phyloP scores from a whole-genome alignment of 1,139 yeast species.

The Debaryomyces fabryi region DNA sequence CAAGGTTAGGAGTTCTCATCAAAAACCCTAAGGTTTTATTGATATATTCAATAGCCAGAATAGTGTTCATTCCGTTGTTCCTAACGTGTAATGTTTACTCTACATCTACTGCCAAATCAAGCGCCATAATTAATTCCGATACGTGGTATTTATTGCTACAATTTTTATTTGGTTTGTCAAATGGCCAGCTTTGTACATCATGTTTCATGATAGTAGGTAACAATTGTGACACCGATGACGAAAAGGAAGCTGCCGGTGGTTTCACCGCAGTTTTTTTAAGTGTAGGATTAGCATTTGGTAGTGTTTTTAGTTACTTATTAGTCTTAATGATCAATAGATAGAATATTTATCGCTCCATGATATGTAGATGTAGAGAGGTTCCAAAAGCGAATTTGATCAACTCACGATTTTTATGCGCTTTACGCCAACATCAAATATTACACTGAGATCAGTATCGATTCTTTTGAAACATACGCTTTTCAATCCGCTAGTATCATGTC shows the following conservation, averaged over 20 bases:
- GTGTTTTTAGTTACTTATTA: constrained; percentile 69
- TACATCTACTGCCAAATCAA: constrained; percentile 21
- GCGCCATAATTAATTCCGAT: constrained; percentile 60
- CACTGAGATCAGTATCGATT: neutral
- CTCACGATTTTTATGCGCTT: constrained; percentile 1
- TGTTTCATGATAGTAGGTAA: constrained; percentile 80
- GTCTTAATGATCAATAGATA: constrained; percentile 38
- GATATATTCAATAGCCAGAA: constrained; percentile 54
- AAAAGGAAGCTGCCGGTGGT: constrained; percentile 93
- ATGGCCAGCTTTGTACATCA: constrained; percentile 83
- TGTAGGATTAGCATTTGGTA: constrained; percentile 75
- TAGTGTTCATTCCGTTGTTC: constrained; percentile 63
- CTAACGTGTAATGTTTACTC: constrained; percentile 67
- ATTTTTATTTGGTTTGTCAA: constrained; percentile 78
- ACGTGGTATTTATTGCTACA: constrained; percentile 68
- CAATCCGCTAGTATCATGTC: constrained; percentile 25
- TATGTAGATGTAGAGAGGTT: neutral
- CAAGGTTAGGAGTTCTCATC: constrained; percentile 42
- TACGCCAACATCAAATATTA: neutral
- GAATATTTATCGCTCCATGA: neutral
- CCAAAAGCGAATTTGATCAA: neutral
- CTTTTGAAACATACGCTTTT: neutral
- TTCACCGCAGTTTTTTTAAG: constrained; percentile 79
- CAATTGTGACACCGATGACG: constrained; percentile 58
- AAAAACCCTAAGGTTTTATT: constrained; percentile 45